A percentile compares a stretch with the other conserved stretches of the same genome.
phyloP scores from a whole-genome alignment of 768 basidiomycete genomes.

The Tulasnella sp. region DNA sequence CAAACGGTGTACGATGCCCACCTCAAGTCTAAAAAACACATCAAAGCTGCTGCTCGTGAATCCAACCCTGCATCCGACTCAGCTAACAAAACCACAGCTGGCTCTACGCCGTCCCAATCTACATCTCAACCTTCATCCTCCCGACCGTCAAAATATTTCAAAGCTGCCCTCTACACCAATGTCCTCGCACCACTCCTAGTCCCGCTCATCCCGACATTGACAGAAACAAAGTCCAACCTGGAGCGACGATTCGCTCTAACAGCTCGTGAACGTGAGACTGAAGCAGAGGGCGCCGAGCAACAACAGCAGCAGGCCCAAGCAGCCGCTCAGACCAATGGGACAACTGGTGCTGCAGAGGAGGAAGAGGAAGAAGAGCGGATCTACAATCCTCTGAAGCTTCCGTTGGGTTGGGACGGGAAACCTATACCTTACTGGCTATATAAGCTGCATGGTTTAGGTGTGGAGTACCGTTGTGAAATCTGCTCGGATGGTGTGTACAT shows the following conservation, averaged over 20 bases:
- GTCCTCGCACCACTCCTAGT: constrained; percentile 55
- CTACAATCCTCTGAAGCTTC: constrained; percentile 94
- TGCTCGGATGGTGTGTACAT: constrained; percentile 95
- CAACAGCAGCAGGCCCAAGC: constrained; percentile 33
- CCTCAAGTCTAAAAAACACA: constrained; percentile 87
- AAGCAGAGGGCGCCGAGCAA: constrained; percentile 52
- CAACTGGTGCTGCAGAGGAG: constrained; percentile 42
- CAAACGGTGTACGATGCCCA: constrained; percentile 98
- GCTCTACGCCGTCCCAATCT: constrained; percentile 1
- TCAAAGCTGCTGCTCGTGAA: constrained; percentile 76
- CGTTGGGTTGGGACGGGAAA: constrained; percentile 96
- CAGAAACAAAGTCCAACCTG: constrained; percentile 90
- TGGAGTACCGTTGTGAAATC: constrained; percentile 94
- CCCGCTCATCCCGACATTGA: constrained; percentile 49
- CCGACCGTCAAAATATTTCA: constrained; percentile 39
- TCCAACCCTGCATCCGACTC: background rate
- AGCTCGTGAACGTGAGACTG: constrained; percentile 93
- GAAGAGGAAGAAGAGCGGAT: constrained; percentile 94
- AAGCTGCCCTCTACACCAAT: constrained; percentile 57
- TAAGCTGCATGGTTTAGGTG: constrained; percentile 95
- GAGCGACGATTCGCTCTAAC: constrained; percentile 94
- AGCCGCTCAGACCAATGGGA: constrained; percentile 34
- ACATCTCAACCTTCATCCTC: no score
- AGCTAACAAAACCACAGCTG: background rate
- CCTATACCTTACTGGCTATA: constrained; percentile 99